A percentile compares a stretch with the other conserved stretches of the same genome.
phyloP scores from a whole-genome alignment of 805 yeast genomes.

The Pichia nanzhaoensis region DNA sequence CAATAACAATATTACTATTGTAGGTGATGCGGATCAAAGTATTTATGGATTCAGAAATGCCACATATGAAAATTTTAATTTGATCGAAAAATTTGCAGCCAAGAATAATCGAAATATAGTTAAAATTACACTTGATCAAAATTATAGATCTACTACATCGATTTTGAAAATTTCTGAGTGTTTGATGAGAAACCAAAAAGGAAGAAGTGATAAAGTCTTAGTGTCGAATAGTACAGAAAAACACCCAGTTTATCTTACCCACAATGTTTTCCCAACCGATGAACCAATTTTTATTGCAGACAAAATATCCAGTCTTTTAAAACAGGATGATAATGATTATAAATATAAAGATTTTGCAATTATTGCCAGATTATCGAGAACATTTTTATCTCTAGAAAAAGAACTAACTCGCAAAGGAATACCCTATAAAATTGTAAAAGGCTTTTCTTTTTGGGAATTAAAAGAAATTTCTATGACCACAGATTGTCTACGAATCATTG shows the following conservation, averaged over 20 bases:
- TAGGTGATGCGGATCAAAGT: constrained; percentile 96
- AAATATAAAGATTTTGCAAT: constrained; percentile 61
- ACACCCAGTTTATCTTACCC: constrained; percentile 40
- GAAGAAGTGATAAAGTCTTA: constrained; percentile 38
- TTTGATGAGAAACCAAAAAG: constrained; percentile 54
- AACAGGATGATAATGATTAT: constrained; percentile 36
- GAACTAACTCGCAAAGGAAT: constrained; percentile 48
- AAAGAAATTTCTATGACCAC: constrained; percentile 58
- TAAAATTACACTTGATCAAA: constrained; percentile 48
- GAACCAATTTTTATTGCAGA: constrained; percentile 58
- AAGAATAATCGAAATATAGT: constrained; percentile 16
- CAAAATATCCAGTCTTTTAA: constrained; percentile 44
- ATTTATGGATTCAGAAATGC: constrained; percentile 88
- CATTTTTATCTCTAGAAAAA: constrained; percentile 54
- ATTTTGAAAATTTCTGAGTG: constrained; percentile 60
- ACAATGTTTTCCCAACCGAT: constrained; percentile 31
- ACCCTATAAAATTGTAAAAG: constrained; percentile 65
- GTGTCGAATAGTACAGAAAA: constrained; percentile 38
- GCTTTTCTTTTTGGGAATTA: constrained; percentile 74
- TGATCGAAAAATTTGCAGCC: constrained; percentile 38
- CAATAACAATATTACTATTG: constrained; percentile 64
- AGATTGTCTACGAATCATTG: constrained; percentile 58
- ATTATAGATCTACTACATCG: constrained; percentile 72
- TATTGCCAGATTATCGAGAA: constrained; percentile 59
- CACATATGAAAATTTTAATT: constrained; percentile 54